Conservation (phyloP, 495 filamentous ascomycete genomes). For the Hamigera avellanea region DNA sequence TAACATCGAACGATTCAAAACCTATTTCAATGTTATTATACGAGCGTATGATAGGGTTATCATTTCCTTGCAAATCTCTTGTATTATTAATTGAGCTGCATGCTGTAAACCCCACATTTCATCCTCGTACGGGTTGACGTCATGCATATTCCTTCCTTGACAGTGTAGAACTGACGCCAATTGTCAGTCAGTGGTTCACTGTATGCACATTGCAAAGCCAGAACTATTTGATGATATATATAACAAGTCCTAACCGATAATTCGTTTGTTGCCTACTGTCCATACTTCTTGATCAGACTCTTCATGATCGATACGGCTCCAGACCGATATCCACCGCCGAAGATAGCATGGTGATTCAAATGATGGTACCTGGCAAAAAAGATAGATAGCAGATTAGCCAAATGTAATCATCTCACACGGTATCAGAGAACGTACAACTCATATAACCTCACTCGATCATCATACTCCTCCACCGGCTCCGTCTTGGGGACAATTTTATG, state of each 20-base stretch:
- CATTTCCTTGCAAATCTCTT: too few relatives aligned
- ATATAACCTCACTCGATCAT: conserved; percentile 69
- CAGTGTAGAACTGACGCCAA: too few relatives aligned
- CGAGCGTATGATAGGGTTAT: too few relatives aligned
- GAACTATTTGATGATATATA: too few relatives aligned
- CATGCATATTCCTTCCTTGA: too few relatives aligned
- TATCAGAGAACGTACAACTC: conserved; percentile 52
- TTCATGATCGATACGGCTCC: conserved; percentile 69
- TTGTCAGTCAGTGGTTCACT: too few relatives aligned
- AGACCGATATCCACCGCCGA: conserved; percentile 62
- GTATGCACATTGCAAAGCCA: too few relatives aligned
- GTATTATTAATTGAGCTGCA: not conserved
- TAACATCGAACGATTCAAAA: too few relatives aligned
- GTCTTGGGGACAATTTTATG: conserved; percentile 60
- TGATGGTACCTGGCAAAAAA: conserved; percentile 60
- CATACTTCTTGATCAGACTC: conserved; percentile 57
- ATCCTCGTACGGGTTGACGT: too few relatives aligned
- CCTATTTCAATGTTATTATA: too few relatives aligned
- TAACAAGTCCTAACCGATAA: not conserved
- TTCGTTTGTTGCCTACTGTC: conserved; percentile 7
- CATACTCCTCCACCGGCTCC: conserved; percentile 74
- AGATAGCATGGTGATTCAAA: conserved; percentile 78
- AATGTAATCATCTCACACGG: not conserved
- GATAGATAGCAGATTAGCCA: not conserved
- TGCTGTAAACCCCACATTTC: not conserved